phyloP scores from a whole-genome alignment of 73 alveolate genomes.

The Stentor coeruleus region DNA sequence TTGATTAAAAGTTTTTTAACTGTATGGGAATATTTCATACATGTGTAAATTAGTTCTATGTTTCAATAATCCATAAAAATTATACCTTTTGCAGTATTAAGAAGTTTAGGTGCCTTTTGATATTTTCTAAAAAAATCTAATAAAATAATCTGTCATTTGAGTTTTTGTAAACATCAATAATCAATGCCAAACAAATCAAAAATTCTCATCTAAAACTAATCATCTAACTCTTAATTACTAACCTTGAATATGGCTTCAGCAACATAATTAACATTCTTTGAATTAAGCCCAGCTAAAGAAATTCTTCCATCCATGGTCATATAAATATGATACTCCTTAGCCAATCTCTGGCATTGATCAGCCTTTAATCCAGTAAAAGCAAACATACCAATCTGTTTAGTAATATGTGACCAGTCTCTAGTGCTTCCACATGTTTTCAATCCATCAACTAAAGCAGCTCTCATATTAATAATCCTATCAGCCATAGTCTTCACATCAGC shows the following conservation, averaged over 20 bases:
- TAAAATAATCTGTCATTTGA: no score
- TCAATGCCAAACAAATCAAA: no score
- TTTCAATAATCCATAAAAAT: no score
- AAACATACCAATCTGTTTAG: slow-evolving; percentile 81
- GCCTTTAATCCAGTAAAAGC: slow-evolving; percentile 76
- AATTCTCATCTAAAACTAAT: no score
- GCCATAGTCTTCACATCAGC: slow-evolving; percentile 70
- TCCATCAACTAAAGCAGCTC: slow-evolving; percentile 46
- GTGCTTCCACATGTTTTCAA: slow-evolving; percentile 49
- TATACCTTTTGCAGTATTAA: no score
- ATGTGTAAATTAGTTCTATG: no score
- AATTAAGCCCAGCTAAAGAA: slow-evolving; percentile 69
- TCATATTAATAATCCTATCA: slow-evolving; percentile 67
- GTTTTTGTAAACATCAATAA: no score
- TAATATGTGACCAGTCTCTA: slow-evolving; percentile 66
- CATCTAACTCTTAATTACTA: no score
- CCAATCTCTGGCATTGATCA: slow-evolving; percentile 57
- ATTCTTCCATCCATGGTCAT: slow-evolving; percentile 66
- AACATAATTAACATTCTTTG: slow-evolving; percentile 64
- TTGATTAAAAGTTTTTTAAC: no score
- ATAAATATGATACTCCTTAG: slow-evolving; percentile 58
- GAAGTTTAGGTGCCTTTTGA: no score
- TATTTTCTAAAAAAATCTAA: no score
- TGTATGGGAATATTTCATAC: no score
- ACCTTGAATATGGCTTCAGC: slow-evolving; percentile 78